Evolutionary conservation across 768 basidiomycete genomes (phyloP), one percentile per base, ranked within the genome.

Genomic region (Pholiota molesta): DNA sequence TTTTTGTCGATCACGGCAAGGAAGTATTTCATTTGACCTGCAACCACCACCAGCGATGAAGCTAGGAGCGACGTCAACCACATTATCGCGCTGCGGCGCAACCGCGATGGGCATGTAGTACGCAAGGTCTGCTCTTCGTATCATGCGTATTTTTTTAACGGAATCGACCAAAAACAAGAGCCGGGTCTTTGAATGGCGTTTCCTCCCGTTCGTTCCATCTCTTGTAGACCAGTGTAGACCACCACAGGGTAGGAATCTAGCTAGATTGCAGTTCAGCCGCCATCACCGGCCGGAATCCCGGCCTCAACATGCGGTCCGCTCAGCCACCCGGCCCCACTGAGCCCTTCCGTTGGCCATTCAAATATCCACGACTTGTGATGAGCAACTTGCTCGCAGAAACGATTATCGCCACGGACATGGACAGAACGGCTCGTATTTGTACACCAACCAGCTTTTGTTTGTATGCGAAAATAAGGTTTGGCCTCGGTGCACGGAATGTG

Each of bases 401-500:
- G n/a, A 44, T 21, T 44, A 44, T 44, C 42, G 42, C 42, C 19
- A 44, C 42, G 42, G n/a, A 40, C n/a, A 21, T 44, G 17, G 6
- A 7, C 47, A 49, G 47, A 7, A 4, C 17, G 6, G n/a, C n/a
- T 49, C 23, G 21, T 49, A 26, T 49, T 49, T 49, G 47, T 26
- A 26, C 47, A 58, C 45, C 19, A 23, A 16, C 45, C 19, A 33
- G 21, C 16, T 28, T 42, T 56, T 56, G 57, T 51, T 51, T 47
- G 47, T 47, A 47, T 58, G 40, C 49, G 35, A 37, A 39, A 58
- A 58, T n/a, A 47, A 35, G 29, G 57, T 29, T 33, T n/a, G 33
- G 57, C 31, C 47, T 17, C 55, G 6, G 21, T 55, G 10, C 11
- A 31, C 54, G 14, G 33, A 55, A 55, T 33, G 44, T 26, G 31